These are phyloP conservation scores for Penicillium sp. DNA, from an alignment of 2,329 filamentous ascomycete genomes.

Conservation along the genomic window DNA sequence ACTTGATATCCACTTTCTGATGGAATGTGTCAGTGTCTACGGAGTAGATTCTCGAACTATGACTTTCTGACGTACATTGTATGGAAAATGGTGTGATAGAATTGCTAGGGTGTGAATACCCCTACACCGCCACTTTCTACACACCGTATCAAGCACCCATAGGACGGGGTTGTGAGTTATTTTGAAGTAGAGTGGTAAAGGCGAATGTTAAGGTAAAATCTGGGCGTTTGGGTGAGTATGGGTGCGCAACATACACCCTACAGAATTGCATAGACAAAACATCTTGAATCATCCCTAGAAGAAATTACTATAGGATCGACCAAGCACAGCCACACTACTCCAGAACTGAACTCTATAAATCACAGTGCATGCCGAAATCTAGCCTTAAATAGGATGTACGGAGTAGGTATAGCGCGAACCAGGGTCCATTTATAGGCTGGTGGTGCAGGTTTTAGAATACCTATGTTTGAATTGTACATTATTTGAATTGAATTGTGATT, in stretches of 20 bases:
- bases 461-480: neutral
- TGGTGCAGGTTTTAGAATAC: neutral
- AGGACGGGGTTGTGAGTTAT: neutral
- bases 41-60: neutral
- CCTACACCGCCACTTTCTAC: constrained; percentile 1
- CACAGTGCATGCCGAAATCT: neutral
- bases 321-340: neutral
- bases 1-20: neutral
- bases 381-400: neutral
- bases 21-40: neutral
- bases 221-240: neutral
- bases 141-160: neutral
- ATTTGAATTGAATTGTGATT: neutral
- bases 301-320: neutral
- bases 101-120: neutral
- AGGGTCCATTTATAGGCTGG: neutral
- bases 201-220: neutral
- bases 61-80: neutral
- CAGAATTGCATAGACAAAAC: neutral
- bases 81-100: neutral
- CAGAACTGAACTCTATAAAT: neutral
- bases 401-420: neutral
- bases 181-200: no score
- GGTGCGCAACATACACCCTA: neutral
- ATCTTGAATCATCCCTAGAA: neutral